These are phyloP conservation scores for Monilinia polystroma DNA, from an alignment of 2,329 filamentous ascomycete genomes.

Conservation along the genomic window DNA sequence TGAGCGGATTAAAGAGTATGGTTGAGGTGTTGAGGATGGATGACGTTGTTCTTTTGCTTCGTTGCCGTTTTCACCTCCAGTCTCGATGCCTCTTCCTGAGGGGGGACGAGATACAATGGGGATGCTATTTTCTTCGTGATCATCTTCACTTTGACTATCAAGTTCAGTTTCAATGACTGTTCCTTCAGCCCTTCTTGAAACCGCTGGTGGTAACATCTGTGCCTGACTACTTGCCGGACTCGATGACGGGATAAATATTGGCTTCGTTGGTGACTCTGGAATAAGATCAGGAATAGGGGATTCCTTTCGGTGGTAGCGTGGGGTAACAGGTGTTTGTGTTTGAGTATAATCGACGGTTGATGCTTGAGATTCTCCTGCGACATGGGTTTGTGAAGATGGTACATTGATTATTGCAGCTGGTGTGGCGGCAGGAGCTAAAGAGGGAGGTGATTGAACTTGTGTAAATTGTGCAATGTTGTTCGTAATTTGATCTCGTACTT, in stretches of 20 bases:
- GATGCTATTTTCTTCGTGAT: not conserved
- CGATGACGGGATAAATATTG: conserved; percentile 25
- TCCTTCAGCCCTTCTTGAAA: not conserved
- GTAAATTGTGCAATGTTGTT: conserved; percentile 36
- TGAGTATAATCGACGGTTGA: conserved; percentile 38
- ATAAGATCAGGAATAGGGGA: conserved; percentile 30
- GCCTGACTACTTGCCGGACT: not conserved
- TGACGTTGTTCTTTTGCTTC: not conserved
- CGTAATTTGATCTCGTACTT: conserved; percentile 36
- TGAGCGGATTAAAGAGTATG: conserved; percentile 12
- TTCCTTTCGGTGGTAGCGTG: not conserved
- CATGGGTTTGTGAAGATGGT: conserved; percentile 4
- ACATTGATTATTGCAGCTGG: not conserved
- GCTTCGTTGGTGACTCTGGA: conserved; percentile 35
- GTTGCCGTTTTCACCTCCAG: not conserved
- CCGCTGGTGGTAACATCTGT: not conserved
- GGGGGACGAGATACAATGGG: not conserved
- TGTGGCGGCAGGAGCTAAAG: not conserved
- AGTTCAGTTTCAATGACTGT: not conserved
- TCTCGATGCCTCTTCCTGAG: not conserved
- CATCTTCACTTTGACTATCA: conserved; percentile 1
- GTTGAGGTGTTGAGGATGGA: not conserved
- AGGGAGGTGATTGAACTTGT: conserved; percentile 21
- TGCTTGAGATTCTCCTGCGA: conserved; percentile 35
- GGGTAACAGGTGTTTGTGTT: conserved; percentile 8